Evolutionary conservation across 176 grass and related monocot genomes (phyloP), one percentile per base, ranked within the genome.

Genomic region (Pontederia paniculata): DNA sequence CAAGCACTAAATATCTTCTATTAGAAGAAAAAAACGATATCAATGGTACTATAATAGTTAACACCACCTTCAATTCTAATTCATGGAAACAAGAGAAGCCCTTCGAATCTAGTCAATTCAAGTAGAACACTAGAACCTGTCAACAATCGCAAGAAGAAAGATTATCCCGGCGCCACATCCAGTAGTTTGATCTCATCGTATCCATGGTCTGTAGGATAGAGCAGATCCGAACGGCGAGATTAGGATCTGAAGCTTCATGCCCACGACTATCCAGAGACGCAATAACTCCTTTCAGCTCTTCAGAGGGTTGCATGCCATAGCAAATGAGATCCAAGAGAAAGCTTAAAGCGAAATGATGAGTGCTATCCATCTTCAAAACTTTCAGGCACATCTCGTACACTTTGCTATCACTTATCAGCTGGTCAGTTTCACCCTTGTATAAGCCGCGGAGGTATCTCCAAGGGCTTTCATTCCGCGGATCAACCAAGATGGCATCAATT

Each of bases 361-460:
- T 42, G 21, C 45, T 45, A 60, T 88, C 69, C 58, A 72, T 81
- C 45, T 80, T 90, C 57, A 97, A 65, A 65, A 91, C 83, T 60
- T 88, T 69, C 48, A 97, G 50, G 70, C 86, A 97, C 43, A 73
- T 21, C 58, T 67, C 71, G 60, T 76, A 80, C 41, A 91, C 61
- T 63, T 75, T 62, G 42, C 73, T 44, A 7, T 97, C 86, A 10
- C 55, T 72, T 68, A 82, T 48, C 72, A 91, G 55, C 65, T 69
- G 80, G 52, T 73, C 69, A 45, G 65, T 78, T 10, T 79, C 74
- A 7, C 72, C 86, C 76, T 91, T 97, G 70, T 80, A 88, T 48
- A 97, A 57, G 56, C 86, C 93, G 17, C 77, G 70, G 58, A 97
- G 83, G 54, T 97, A 91, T 68, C 79, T 87, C 93, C 93, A 97